These are phyloP conservation scores for Pigoraptor vietnamica DNA, from an alignment of 78 protist species.

Conservation along the genomic window DNA sequence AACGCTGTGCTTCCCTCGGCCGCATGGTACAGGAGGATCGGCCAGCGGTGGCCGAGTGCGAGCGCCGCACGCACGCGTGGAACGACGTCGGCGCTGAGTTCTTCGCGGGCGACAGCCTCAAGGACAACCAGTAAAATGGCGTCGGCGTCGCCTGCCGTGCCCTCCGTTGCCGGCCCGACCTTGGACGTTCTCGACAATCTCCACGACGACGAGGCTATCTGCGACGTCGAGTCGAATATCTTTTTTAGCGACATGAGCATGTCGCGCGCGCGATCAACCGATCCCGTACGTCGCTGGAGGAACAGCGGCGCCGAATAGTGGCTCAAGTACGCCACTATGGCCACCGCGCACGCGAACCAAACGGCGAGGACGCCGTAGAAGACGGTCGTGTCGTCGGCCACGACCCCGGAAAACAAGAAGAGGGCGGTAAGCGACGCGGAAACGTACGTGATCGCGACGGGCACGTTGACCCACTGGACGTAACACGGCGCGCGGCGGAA, in stretches of 20 bases:
- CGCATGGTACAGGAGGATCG: not conserved
- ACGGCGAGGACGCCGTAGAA: not conserved
- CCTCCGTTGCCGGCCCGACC: not conserved
- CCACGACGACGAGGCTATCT: not conserved
- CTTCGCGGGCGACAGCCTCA: not conserved
- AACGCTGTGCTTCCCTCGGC: not conserved
- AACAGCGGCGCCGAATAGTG: not conserved
- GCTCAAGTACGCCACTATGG: not conserved
- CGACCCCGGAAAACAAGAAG: not conserved
- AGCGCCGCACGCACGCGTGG: not conserved
- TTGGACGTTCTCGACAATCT: not conserved
- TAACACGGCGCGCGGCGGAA: not conserved
- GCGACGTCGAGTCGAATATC: not conserved
- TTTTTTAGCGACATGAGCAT: not conserved
- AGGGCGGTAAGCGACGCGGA: not conserved
- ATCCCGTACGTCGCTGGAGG: not conserved
- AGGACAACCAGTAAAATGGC: not conserved
- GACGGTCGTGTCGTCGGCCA: not conserved
- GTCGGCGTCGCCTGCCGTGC: not conserved
- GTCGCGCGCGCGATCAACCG: not conserved
- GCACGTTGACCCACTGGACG: not conserved
- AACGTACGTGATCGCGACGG: not conserved
- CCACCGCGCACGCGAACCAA: not conserved
- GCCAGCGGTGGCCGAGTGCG: not conserved
- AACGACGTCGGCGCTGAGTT: not conserved